Evolutionary conservation across 768 basidiomycete species (phyloP), one percentile per base, ranked within the genome.

Genomic region (Mycena alexandri): DNA sequence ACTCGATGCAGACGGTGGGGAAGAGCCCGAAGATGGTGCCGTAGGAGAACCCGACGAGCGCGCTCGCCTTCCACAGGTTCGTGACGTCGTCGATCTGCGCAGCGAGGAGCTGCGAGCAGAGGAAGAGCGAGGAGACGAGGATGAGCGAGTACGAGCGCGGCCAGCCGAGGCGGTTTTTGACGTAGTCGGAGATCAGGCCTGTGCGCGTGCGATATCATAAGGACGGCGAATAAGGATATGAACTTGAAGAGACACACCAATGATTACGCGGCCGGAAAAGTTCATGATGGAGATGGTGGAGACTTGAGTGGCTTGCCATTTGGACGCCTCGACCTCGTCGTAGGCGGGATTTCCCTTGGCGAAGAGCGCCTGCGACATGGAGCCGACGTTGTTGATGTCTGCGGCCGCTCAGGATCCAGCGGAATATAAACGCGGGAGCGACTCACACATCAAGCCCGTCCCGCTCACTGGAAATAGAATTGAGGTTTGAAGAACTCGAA

Each of bases 291-390:
- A 94, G 69, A 96, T 84, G 6, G 87, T 83, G 0, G 94, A 94
- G 1, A 98, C 96, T 73, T 98, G 95, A 5, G 87, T 82, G 0
- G 93, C 89, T 80, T 98, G 96, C 87, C 90, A 92, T 59, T 86
- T 84, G 1, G 90, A 84, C 0, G 93, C 89, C 68, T 86, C 85
- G 0, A 85, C 75, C n/a, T 88, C 87, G 71, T 94, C 89, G 73
- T 92, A 95, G 3, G 82, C 73, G 0, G 85, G 78, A 51, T 89
- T 84, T 9, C 85, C 85, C 61, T 89, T 82, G 3, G 89, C 86
- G 69, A 88, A 91, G 33, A 92, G 80, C 0, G 91, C 90, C 72
- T 91, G 86, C 0, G 92, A 82, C 53, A 93, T 89, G 5, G 88
- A 85, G 41, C 93, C 91, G 14, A 89, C 91, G 71, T 94, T 94